These are phyloP conservation scores for Aspergillus saccharolyticus DNA, from an alignment of 495 filamentous ascomycete species.

Conservation along the genomic window DNA sequence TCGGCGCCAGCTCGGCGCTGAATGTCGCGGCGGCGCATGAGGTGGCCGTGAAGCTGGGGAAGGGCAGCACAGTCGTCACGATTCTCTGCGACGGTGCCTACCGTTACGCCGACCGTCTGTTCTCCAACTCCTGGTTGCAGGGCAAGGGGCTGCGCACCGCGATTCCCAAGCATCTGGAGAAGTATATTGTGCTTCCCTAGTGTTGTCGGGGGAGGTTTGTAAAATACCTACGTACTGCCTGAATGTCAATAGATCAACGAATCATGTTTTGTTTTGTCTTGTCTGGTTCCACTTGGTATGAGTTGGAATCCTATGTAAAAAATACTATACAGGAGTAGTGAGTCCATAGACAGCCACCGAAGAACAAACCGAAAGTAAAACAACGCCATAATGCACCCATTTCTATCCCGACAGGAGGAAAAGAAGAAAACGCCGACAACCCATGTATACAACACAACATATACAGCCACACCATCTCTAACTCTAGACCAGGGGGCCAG, in stretches of 20 bases:
- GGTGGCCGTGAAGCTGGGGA: slow-evolving; percentile 83
- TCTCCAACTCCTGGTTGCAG: slow-evolving; percentile 82
- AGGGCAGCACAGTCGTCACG: slow-evolving; percentile 87
- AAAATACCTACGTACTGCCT: too few relatives aligned
- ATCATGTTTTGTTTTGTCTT: too few relatives aligned
- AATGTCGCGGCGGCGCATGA: slow-evolving; percentile 96
- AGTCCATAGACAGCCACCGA: neutral
- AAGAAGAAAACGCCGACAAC: neutral
- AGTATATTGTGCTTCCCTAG: slow-evolving; percentile 87
- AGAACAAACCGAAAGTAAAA: neutral
- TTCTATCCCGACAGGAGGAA: neutral
- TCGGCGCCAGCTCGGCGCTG: slow-evolving; percentile 88
- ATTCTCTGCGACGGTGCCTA: slow-evolving; percentile 94
- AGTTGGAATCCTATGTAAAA: too few relatives aligned
- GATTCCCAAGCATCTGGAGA: slow-evolving; percentile 81
- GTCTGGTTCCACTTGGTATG: too few relatives aligned
- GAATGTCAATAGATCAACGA: too few relatives aligned
- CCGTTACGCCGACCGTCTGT: slow-evolving; percentile 88
- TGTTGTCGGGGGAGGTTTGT: too few relatives aligned
- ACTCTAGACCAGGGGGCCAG: too few relatives aligned
- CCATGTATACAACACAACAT: neutral
- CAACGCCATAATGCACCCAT: neutral
- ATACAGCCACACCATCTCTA: neutral
- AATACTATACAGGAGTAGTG: neutral
- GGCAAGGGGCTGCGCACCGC: slow-evolving; percentile 74